A percentile compares a stretch with the other conserved stretches of the same genome.
These are phyloP conservation scores for Penicillium ochrochloron DNA, from an alignment of 495 filamentous ascomycete genomes.

Conservation along the genomic window DNA sequence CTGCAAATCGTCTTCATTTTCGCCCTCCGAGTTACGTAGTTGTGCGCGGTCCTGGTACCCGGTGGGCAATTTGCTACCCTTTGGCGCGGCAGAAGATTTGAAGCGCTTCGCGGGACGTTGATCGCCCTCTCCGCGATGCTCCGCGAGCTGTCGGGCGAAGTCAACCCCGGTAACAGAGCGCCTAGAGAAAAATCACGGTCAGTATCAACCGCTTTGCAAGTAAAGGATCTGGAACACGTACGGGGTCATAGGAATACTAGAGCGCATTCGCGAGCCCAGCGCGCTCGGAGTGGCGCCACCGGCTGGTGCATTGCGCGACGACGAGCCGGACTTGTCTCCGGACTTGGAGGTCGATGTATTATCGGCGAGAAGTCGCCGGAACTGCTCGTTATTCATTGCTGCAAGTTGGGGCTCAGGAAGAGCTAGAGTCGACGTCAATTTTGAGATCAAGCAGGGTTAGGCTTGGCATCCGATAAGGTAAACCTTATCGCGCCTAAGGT, in stretches of 20 bases:
- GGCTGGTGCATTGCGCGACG: slow-evolving; percentile 24
- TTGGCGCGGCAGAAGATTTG: slow-evolving; percentile 77
- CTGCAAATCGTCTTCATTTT: slow-evolving; percentile 53
- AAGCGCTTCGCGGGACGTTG: slow-evolving; percentile 66
- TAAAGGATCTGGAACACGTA: slow-evolving; percentile 40
- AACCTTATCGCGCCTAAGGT: slow-evolving; percentile 10
- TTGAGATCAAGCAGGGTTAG: slow-evolving; percentile 17
- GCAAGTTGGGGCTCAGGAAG: slow-evolving; percentile 7
- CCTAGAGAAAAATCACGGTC: slow-evolving; percentile 45
- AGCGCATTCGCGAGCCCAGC: slow-evolving; percentile 64
- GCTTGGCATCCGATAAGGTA: slow-evolving; percentile 29
- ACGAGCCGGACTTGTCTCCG: slow-evolving; percentile 15
- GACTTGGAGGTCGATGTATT: slow-evolving; percentile 36
- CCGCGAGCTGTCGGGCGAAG: slow-evolving; percentile 85
- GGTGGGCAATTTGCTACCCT: slow-evolving; percentile 75
- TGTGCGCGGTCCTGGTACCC: slow-evolving; percentile 89
- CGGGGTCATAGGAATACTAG: slow-evolving; percentile 88
- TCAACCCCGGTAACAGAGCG: slow-evolving; percentile 72
- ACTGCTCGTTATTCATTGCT: slow-evolving; percentile 94
- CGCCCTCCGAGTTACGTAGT: slow-evolving; percentile 39
- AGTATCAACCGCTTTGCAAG: slow-evolving; percentile 15
- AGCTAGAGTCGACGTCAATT: slow-evolving; percentile 20
- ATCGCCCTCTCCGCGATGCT: slow-evolving; percentile 62
- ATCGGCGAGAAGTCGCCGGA: slow-evolving; percentile 80
- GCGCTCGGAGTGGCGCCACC: slow-evolving; percentile 34